Evolutionary conservation across 2,329 filamentous ascomycete species (phyloP), one percentile per base, ranked within the genome.

Genomic region (Cordyceps fumosorosea): DNA sequence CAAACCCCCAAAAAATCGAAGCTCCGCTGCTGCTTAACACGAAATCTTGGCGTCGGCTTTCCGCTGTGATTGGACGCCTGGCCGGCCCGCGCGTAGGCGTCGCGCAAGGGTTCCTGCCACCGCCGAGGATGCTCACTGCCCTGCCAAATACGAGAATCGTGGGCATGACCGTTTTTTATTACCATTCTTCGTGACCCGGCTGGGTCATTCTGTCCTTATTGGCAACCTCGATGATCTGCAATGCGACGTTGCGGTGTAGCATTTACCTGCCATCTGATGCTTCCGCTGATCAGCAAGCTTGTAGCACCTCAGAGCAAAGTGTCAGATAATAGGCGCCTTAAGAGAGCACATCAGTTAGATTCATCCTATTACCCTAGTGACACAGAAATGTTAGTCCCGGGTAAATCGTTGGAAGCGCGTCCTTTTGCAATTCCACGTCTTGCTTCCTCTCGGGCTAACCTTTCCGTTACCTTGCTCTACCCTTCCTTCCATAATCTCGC

Each of bases 1-100:
- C 5, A 29, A 29, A 7, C 29, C 29, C 29, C 8, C 48, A 14
- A 40, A n/a, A n/a, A 37, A 47, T 45, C 26, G 45, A 22, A 26
- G 24, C 6, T 47, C 34, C 34, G 48, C 57, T 60, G 57, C 42
- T 60, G 40, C 51, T 48, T 40, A 55, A 60, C 58, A 60, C 58
- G 58, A 60, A 50, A 60, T 60, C 58, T 60, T 54, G 58, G 58
- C 58, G 58, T 16, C 20, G 50, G 18, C 18, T 10, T 16, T 5
- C 18, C 29, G 5, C 24, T 26, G 26, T 60, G 58, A 60, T 60
- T 60, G 58, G 58, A 11, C 50, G 48, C 47, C 51, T 48, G 37
- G 11, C 20, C n/a, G n/a, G 42, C 26, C 55, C 11, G 22, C 47
- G n/a, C 20, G 26, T 32, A 53, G 37, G 37, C 57, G 50, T 50